Evolutionary conservation across 1,284 basidiomycete genomes (phyloP).

Genomic region (Hortiboletus rubellus): DNA sequence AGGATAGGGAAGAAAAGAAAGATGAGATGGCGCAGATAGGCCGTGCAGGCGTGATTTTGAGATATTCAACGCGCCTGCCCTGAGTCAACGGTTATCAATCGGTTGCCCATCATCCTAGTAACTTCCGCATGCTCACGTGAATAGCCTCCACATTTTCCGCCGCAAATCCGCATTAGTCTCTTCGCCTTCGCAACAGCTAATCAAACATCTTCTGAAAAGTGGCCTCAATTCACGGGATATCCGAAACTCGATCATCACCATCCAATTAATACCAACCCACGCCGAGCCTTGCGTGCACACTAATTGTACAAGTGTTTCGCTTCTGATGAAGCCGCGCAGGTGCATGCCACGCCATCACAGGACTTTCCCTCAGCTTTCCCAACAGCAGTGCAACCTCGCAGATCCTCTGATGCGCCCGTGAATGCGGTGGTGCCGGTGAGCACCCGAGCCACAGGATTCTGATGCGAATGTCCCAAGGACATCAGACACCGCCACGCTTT

Average conservation of each 20-base stretch:
- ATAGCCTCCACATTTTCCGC: constrained; percentile 1
- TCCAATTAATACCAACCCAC: too few species aligned
- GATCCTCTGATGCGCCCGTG: not conserved
- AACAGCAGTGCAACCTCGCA: not conserved
- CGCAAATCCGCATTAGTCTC: not conserved
- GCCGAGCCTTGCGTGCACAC: not conserved
- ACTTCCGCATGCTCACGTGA: constrained; percentile 25
- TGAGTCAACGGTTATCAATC: constrained; percentile 32
- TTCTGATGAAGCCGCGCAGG: not conserved
- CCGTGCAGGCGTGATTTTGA: constrained; percentile 32
- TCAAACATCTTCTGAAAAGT: too few species aligned
- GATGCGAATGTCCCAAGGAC: too few species aligned
- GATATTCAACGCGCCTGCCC: constrained; percentile 32
- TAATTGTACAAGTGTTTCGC: not conserved
- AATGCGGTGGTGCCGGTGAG: not conserved
- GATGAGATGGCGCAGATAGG: constrained; percentile 16
- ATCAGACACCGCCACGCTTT: too few species aligned
- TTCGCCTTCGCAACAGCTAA: too few species aligned
- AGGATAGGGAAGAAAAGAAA: constrained; percentile 18
- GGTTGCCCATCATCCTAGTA: not conserved
- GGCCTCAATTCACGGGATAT: too few species aligned
- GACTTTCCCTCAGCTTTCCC: not conserved
- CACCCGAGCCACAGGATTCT: too few species aligned
- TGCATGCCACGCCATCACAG: not conserved
- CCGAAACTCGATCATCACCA: too few species aligned